Evolutionary conservation across 176 grass and related monocot genomes (phyloP).

Genomic region (Hsuehochloa calcarea): DNA sequence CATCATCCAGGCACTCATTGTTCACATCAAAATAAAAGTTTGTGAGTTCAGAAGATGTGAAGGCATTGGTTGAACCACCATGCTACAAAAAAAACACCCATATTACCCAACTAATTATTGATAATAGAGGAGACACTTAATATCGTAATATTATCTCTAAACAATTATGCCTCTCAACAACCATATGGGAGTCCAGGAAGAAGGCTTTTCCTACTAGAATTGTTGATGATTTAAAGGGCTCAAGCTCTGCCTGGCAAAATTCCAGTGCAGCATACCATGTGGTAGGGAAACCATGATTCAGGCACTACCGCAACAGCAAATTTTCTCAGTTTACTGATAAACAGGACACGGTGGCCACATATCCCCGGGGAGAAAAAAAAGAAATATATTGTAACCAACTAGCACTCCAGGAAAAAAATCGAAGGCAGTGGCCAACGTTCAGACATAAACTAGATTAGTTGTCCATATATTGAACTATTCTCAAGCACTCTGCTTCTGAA

Average conservation of each 20-base stretch:
- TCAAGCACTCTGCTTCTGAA: constrained; percentile 16
- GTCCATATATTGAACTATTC: constrained; percentile 9
- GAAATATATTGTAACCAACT: neutral
- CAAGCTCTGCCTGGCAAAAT: neutral
- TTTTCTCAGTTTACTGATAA: constrained; percentile 14
- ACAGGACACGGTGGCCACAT: constrained; percentile 16
- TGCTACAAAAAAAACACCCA: constrained; percentile 57
- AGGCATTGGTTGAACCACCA: constrained; percentile 90
- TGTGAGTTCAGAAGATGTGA: constrained; percentile 72
- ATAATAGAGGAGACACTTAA: constrained; percentile 21
- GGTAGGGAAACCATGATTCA: neutral
- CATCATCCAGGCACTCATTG: constrained; percentile 73
- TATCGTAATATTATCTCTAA: constrained; percentile 10
- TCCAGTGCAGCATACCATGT: neutral
- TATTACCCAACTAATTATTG: constrained; percentile 31
- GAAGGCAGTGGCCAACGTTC: neutral
- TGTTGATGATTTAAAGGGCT: neutral
- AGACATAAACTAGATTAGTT: constrained; percentile 4
- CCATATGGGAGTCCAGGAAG: neutral
- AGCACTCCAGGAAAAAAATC: neutral
- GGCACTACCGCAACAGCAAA: neutral
- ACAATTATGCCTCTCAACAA: neutral
- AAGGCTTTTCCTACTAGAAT: constrained; percentile 15
- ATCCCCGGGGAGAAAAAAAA: neutral
- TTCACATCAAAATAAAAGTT: constrained; percentile 96